These are phyloP conservation scores for Scytalidium lignicola DNA, from an alignment of 2,329 filamentous ascomycete genomes.

Conservation along the genomic window DNA sequence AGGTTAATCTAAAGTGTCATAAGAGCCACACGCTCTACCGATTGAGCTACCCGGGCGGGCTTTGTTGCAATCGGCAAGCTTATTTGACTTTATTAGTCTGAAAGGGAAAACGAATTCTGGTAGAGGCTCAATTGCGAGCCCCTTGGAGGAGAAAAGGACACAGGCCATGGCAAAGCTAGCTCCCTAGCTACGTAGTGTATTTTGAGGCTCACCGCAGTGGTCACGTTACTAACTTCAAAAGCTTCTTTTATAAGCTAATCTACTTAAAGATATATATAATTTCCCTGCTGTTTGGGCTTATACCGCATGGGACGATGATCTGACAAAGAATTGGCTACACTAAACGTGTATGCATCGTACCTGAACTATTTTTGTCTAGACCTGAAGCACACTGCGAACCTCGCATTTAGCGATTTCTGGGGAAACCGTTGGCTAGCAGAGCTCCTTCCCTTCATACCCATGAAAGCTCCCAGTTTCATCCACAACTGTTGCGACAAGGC, in stretches of 20 bases:
- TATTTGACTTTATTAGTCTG: too few relatives aligned
- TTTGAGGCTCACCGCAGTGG: neutral
- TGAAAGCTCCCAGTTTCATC: neutral
- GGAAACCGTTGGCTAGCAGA: neutral
- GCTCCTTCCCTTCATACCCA: neutral
- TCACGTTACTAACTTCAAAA: neutral
- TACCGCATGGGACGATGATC: neutral
- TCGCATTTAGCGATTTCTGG: neutral
- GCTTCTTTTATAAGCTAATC: neutral
- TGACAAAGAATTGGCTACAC: neutral
- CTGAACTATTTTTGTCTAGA: neutral
- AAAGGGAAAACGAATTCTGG: too few relatives aligned
- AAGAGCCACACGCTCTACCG: constrained; percentile 69
- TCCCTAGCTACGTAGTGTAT: too few relatives aligned
- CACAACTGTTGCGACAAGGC: neutral
- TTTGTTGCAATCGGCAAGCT: too few relatives aligned
- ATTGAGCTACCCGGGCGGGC: constrained; percentile 57
- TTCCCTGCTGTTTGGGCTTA: neutral
- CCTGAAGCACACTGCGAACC: neutral
- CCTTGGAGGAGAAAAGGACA: too few relatives aligned
- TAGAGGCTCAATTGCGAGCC: too few relatives aligned
- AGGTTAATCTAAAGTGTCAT: too few relatives aligned
- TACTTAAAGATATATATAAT: neutral
- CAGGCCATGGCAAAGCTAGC: too few relatives aligned
- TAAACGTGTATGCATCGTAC: neutral